Evolutionary conservation across 176 grass and related monocot species (phyloP).

Genomic region (Secale cereale): DNA sequence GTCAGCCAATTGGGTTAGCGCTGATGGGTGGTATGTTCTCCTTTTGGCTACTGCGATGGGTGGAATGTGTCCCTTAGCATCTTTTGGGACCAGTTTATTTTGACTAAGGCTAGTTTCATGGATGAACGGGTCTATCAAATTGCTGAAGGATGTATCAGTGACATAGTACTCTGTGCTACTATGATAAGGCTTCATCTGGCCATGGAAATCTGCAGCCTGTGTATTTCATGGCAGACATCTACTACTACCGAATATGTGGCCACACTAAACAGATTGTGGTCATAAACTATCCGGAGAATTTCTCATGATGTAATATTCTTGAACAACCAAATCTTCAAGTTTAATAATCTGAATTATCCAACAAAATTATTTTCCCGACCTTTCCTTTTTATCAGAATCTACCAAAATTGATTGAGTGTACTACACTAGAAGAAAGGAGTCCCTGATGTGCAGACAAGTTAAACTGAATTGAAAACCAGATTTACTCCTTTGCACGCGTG

Average conservation of each 20-base stretch:
- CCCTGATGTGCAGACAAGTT: background rate
- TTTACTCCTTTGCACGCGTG: too few species aligned
- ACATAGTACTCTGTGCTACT: conserved; percentile 41
- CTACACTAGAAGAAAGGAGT: background rate
- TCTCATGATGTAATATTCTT: conserved; percentile 59
- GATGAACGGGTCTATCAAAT: conserved; percentile 84
- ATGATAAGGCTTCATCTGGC: conserved; percentile 40
- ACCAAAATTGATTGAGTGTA: background rate
- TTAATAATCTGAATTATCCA: background rate
- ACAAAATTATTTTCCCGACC: background rate
- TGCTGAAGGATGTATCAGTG: conserved; percentile 79
- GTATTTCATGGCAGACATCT: conserved; percentile 72
- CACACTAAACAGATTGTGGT: conserved; percentile 93
- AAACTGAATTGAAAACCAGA: background rate
- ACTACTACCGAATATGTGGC: conserved; percentile 92
- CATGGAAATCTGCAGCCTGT: conserved; percentile 47
- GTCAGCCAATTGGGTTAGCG: too few species aligned
- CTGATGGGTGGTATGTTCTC: too few species aligned
- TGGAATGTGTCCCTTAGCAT: too few species aligned
- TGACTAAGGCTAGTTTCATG: conserved; percentile 61
- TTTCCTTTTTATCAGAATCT: background rate
- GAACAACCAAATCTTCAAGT: conserved; percentile 21
- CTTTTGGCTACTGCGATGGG: too few species aligned
- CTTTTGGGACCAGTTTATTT: background rate
- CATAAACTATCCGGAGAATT: conserved; percentile 92